Percentiles rank a stretch among this genome's conserved stretches.
Evolutionary conservation across 2,329 filamentous ascomycete genomes (phyloP).

Genomic region (Colletotrichum cereale): DNA sequence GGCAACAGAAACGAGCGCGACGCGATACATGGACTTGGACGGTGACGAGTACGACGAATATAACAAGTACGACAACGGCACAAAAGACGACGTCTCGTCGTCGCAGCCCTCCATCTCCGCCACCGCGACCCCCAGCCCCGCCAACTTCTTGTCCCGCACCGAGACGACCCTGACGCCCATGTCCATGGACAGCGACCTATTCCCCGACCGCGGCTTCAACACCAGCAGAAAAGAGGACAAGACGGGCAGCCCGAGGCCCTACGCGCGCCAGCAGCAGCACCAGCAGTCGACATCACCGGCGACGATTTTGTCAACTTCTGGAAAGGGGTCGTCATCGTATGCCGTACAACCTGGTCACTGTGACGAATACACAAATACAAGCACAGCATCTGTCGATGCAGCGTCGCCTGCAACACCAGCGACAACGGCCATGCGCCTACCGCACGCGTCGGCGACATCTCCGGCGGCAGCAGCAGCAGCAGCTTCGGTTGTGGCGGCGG

Average conservation of each 20-base stretch:
- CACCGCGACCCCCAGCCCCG: slow-evolving; percentile 37
- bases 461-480: neutral
- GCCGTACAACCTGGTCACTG: neutral
- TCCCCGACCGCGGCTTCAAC: slow-evolving; percentile 23
- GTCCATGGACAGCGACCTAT: slow-evolving; percentile 46
- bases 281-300: neutral
- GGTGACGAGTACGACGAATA: neutral
- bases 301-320: slow-evolving; percentile 4
- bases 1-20: neutral
- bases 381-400: neutral
- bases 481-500: slow-evolving; percentile 1
- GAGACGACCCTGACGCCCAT: slow-evolving; percentile 48
- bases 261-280: slow-evolving; percentile 3
- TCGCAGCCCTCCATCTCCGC: slow-evolving; percentile 40
- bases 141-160: slow-evolving; percentile 43
- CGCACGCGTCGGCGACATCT: slow-evolving; percentile 8
- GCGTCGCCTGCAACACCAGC: neutral
- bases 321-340: slow-evolving; percentile 11
- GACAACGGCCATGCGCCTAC: slow-evolving; percentile 10
- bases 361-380: neutral
- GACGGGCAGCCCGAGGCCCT: slow-evolving; percentile 11
- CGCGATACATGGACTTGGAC: neutral
- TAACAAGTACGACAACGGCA: slow-evolving; percentile 25
- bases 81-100: slow-evolving; percentile 29
- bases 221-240: slow-evolving; percentile 3